Conservation (phyloP, 106 monocot genomes). For the Platanthera guangdongensis region DNA sequence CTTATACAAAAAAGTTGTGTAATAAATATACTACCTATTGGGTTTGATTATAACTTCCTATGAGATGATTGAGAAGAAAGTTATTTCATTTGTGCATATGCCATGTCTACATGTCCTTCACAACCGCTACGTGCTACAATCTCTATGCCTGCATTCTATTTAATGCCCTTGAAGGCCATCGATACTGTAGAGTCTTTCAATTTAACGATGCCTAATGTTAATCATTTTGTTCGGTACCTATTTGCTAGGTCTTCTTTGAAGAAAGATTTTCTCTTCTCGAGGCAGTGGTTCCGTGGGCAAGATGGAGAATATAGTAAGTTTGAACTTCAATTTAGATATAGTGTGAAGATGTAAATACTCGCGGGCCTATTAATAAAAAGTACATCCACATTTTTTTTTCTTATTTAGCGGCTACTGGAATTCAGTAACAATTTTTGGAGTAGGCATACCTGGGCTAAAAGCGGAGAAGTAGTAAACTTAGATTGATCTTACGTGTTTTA, state of each 20-base stretch:
- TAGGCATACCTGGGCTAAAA: not conserved
- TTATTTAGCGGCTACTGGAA: not conserved
- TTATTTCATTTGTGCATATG: too few species aligned
- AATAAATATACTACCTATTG: too few species aligned
- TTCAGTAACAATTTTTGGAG: not conserved
- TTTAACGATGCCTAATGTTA: not conserved
- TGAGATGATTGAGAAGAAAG: too few species aligned
- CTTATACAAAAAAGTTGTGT: too few species aligned
- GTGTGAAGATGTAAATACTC: not conserved
- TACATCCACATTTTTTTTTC: not conserved
- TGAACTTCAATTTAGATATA: not conserved
- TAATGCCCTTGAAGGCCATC: not conserved
- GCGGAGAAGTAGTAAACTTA: not conserved
- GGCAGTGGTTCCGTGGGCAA: conserved; percentile 85
- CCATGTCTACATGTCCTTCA: too few species aligned
- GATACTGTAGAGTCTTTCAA: not conserved
- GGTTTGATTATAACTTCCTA: too few species aligned
- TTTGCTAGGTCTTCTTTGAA: conserved; percentile 67
- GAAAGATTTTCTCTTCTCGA: conserved; percentile 85
- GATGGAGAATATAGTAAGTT: conserved; percentile 85
- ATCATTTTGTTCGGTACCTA: not conserved
- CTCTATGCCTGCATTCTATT: too few species aligned
- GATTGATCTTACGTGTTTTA: not conserved
- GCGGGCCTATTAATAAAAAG: not conserved
- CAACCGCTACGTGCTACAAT: too few species aligned